phyloP scores from a whole-genome alignment of 306 rosid species.

The Sophora flavescens region DNA sequence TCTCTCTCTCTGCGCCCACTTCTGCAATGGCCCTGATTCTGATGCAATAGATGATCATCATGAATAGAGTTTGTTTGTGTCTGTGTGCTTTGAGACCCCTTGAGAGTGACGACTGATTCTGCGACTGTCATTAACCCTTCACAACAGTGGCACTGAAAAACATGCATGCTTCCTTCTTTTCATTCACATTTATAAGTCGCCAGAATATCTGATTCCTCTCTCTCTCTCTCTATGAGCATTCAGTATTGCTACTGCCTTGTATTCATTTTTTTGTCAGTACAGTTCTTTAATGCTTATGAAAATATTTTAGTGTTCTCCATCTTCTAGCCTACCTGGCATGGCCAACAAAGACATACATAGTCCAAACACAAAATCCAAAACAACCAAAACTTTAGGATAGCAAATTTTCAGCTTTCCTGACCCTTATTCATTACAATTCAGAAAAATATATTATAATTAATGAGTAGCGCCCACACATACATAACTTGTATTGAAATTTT shows the following conservation, averaged over 20 bases:
- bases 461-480: too few species aligned
- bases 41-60: conserved; percentile 52
- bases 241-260: conserved; percentile 3
- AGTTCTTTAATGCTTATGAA: conserved; percentile 48
- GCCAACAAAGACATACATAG: conserved; percentile 55
- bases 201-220: conserved; percentile 42
- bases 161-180: conserved; percentile 72
- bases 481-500: too few species aligned
- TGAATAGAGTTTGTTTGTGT: conserved; percentile 71
- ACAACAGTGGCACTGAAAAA: conserved; percentile 91
- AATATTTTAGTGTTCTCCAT: conserved; percentile 26
- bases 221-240: conserved; percentile 21
- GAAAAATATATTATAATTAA: background rate
- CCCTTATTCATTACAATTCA: conserved; percentile 50
- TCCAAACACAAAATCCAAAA: conserved; percentile 72
- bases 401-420: conserved; percentile 43
- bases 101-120: conserved; percentile 78
- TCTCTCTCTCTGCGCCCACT: conserved; percentile 53
- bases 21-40: conserved; percentile 75
- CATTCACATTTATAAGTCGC: conserved; percentile 62
- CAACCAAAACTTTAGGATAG: conserved; percentile 48
- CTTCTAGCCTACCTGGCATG: conserved; percentile 52
- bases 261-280: conserved; percentile 47
- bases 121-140: conserved; percentile 67
- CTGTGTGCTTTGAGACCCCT: conserved; percentile 46